Percentiles rank a stretch among this genome's conserved stretches.
Evolutionary conservation across 78 protist species (phyloP).

Genomic region (Polysphondylium violaceum): DNA sequence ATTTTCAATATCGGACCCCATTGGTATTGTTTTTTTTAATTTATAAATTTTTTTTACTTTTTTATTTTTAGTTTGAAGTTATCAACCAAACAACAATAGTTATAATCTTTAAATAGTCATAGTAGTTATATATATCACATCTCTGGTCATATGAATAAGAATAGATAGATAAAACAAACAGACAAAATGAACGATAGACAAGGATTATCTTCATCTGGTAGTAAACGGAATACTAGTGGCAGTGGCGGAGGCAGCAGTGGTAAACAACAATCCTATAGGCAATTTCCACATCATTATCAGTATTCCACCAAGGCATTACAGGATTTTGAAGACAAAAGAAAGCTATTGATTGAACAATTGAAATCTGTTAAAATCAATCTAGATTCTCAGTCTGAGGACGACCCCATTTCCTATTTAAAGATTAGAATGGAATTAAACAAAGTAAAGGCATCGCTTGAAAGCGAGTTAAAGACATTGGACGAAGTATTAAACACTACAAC

Average conservation of each 20-base stretch:
- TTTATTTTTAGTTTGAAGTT: no score
- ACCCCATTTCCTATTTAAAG: slow-evolving; percentile 44
- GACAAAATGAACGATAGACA: no score
- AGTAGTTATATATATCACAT: slow-evolving; percentile 3
- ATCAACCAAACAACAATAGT: background rate
- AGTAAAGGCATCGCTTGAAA: slow-evolving; percentile 33
- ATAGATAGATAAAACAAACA: no score
- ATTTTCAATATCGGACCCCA: no score
- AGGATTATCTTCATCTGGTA: no score
- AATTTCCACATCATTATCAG: slow-evolving; percentile 55
- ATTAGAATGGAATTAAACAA: slow-evolving; percentile 66
- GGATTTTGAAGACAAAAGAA: slow-evolving; percentile 46
- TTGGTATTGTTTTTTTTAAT: no score
- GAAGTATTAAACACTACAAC: slow-evolving; percentile 36
- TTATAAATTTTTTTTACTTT: no score
- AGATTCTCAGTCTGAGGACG: slow-evolving; percentile 45
- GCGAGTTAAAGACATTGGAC: slow-evolving; percentile 39
- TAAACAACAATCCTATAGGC: slow-evolving; percentile 21
- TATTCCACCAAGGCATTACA: slow-evolving; percentile 37
- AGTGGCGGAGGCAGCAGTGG: background rate
- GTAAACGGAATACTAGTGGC: background rate
- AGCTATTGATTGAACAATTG: slow-evolving; percentile 52
- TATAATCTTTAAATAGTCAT: background rate
- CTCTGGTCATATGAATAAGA: background rate
- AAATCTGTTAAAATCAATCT: slow-evolving; percentile 55